Conservation (phyloP, 306 rosid genomes). For the Purshia tridentata region DNA sequence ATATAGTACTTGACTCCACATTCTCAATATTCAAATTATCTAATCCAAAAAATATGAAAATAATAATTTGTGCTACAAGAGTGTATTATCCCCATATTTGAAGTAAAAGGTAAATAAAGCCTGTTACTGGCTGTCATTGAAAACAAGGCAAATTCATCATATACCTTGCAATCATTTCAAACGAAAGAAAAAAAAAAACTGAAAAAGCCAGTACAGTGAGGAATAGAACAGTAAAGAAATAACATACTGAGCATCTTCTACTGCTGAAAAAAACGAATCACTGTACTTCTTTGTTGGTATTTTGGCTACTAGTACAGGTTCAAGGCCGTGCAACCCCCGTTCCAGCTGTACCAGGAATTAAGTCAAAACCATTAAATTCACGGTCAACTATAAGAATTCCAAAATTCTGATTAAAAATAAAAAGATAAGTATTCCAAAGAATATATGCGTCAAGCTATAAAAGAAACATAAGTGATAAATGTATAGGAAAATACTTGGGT, state of each 20-base stretch:
- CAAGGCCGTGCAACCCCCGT: constrained; percentile 73
- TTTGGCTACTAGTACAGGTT: constrained; percentile 56
- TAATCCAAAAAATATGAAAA: not conserved
- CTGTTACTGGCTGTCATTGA: not conserved
- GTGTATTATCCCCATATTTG: not conserved
- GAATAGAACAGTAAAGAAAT: constrained; percentile 22
- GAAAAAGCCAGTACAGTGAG: not conserved
- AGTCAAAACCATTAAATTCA: constrained; percentile 23
- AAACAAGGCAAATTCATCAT: not conserved
- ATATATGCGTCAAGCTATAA: constrained; percentile 21
- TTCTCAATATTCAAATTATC: not conserved
- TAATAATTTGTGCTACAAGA: not conserved
- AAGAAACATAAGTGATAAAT: not conserved
- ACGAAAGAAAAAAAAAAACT: constrained; percentile 7
- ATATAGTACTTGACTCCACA: not conserved
- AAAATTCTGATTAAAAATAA: not conserved
- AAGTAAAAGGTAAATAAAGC: not conserved
- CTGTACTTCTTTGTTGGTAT: constrained; percentile 83
- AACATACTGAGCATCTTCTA: constrained; percentile 85
- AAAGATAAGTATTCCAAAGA: constrained; percentile 16
- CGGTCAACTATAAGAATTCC: constrained; percentile 23
- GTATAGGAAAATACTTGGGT: too few species aligned
- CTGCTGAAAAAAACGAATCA: constrained; percentile 67
- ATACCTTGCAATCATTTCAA: not conserved
- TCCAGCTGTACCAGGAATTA: constrained; percentile 56